Conservation (phyloP, 352 stramenopile species). For the Chrysophaeum taylorii region DNA sequence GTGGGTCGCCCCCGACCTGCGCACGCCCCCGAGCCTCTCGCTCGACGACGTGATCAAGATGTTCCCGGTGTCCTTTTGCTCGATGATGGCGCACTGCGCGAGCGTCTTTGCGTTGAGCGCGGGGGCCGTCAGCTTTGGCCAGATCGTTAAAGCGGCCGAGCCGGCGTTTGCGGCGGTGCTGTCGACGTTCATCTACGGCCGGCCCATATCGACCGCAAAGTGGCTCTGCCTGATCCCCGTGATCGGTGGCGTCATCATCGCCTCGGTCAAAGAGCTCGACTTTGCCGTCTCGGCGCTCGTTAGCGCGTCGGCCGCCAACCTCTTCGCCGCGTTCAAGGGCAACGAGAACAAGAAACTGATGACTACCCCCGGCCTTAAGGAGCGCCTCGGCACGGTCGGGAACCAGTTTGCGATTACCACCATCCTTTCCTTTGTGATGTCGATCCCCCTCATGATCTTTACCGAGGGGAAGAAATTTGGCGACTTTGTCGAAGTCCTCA, state of each 20-base stretch:
- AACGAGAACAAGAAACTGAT: slow-evolving; percentile 40
- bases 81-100: slow-evolving; percentile 54
- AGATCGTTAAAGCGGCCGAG: slow-evolving; percentile 66
- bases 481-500: slow-evolving; percentile 50
- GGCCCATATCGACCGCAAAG: slow-evolving; percentile 29
- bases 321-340: slow-evolving; percentile 34
- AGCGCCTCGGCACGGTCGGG: slow-evolving; percentile 26
- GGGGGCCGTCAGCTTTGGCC: slow-evolving; percentile 54
- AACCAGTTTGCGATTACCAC: slow-evolving; percentile 33
- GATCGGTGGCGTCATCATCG: slow-evolving; percentile 28
- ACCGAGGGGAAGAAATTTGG: slow-evolving; percentile 48
- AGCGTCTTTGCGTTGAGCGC: slow-evolving; percentile 57
- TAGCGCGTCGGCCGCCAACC: slow-evolving; percentile 22
- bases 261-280: slow-evolving; percentile 29
- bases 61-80: slow-evolving; percentile 59
- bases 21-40: slow-evolving; percentile 32
- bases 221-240: slow-evolving; percentile 31
- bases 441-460: slow-evolving; percentile 45
- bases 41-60: slow-evolving; percentile 56
- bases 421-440: slow-evolving; percentile 49
- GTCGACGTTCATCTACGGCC: slow-evolving; percentile 47
- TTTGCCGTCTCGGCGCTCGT: slow-evolving; percentile 27
- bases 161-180: slow-evolving; percentile 60
- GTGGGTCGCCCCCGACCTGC: slow-evolving; percentile 56
- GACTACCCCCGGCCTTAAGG: slow-evolving; percentile 21